Conservation (phyloP, 306 rosid species). For the Quercus cerris region DNA sequence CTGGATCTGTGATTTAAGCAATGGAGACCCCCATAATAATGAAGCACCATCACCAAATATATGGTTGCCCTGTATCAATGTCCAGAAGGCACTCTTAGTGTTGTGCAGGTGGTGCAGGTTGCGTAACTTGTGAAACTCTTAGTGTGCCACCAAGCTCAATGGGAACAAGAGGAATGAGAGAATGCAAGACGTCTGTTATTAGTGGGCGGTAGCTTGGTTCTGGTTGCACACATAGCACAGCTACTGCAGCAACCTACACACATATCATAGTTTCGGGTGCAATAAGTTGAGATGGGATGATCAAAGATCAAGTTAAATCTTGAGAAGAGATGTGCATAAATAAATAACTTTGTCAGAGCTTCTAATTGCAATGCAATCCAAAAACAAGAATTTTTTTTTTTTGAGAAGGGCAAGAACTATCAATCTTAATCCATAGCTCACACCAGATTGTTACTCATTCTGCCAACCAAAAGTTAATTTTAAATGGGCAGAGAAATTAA, state of each 20-base stretch:
- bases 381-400: too few relatives aligned
- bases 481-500: background rate
- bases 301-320: background rate
- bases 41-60: background rate
- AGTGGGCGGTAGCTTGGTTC: constrained; percentile 89
- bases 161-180: constrained; percentile 88
- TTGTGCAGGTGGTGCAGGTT: constrained; percentile 13
- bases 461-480: background rate
- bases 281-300: background rate
- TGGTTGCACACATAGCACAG: constrained; percentile 93
- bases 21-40: background rate
- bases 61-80: constrained; percentile 9
- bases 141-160: constrained; percentile 87
- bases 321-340: too few relatives aligned
- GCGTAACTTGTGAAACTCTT: constrained; percentile 42
- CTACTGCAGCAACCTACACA: constrained; percentile 88
- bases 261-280: background rate
- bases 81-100: constrained; percentile 21
- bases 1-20: background rate
- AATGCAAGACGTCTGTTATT: constrained; percentile 85
- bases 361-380: too few relatives aligned
- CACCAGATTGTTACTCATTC: background rate
- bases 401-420: too few relatives aligned
- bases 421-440: background rate
- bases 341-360: too few relatives aligned